Evolutionary conservation across 179 eudicot species (phyloP), one percentile per base, ranked within the genome.

Genomic region (Beta corolliflora): DNA sequence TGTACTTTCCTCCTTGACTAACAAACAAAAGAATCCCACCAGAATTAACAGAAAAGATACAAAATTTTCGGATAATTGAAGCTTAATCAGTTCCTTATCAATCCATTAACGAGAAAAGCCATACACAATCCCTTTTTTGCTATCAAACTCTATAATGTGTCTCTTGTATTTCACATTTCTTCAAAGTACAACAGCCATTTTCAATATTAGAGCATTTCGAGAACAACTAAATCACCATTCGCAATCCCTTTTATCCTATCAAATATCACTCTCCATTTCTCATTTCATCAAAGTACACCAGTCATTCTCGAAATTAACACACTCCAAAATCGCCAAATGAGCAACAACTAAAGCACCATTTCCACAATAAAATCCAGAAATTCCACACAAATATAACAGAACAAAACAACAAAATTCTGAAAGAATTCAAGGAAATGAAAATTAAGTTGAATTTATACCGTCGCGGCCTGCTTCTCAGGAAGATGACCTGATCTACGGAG

Each of bases 391-490:
- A 9, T 9, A 9, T 48, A 6, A 48, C 9, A 48, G 52, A 63
- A 63, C 23, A 9, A 63, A 63, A 53, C 23, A 59, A 14, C 16
- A 21, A 48, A 67, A 36, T 65, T 5, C 41, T 14, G 19, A 29
- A 5, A 77, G 0, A 19, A 25, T 36, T 36, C 41, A 8, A 5
- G 10, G 5, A 9, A 7, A 10, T 0, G 3, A 1, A 23, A 76
- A n/a, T 14, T 25, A 15, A 29, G 50, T 19, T 36, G 11, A 73
- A 21, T 3, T 10, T 2, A 68, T 77, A 95, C 98, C 78, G 90
- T 92, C 67, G 99, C 98, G 29, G 98, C 94, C 67, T 89, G 97
- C 71, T 77, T 87, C 84, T 93, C 98, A 4, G 87, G 54, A 77
- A 93, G 87, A 80, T 84, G 83, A 7, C 92, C 91, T 9, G 64